Evolutionary conservation across 495 filamentous ascomycete species (phyloP), one percentile per base, ranked within the genome.

Genomic region (Penicillium chermesinum): DNA sequence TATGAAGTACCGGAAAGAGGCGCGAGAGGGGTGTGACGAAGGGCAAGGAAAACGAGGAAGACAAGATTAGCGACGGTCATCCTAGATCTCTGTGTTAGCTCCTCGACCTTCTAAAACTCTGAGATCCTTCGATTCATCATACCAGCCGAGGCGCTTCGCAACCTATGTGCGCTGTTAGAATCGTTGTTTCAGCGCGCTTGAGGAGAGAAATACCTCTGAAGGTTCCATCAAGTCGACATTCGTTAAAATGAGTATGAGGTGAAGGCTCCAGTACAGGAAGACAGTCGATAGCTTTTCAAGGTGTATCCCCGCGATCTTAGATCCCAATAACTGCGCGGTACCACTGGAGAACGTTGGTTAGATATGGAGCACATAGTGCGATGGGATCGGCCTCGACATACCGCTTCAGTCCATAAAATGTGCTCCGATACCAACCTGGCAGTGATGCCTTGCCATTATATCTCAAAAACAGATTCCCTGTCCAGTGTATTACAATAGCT

Each of bases 1-100:
- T 84, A 83, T 7, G 80, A 82, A 38, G 76, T 76, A 14, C 75
- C 74, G 8, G 75, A 78, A 18, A 84, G 50, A 25, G 75, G 66
- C 21, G 79, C 75, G 15, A 84, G 54, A 22, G 81, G 81, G 0
- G 78, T 83, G 53, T 83, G 82, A 46, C 79, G 81, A 46, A 84
- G 63, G 2, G 77, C 74, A 19, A 84, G 66, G 41, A 83, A 82
- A 12, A 81, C 71, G 19, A 81, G 66, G 19, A 84, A 63, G 13
- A 63, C 69, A 44, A 80, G 52, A 49, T 83, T 84, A 27, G 54
- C 65, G 3, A 79, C 56, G 2, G 72, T 62, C 59, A 83, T 64
- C 80, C 80, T 83, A 52, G n/a, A n/a, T n/a, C n/a, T n/a, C n/a
- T n/a, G n/a, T n/a, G n/a, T n/a, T n/a, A n/a, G n/a, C n/a, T n/a